phyloP scores from a whole-genome alignment of 805 yeast genomes.

The Priceomyces castillae region DNA sequence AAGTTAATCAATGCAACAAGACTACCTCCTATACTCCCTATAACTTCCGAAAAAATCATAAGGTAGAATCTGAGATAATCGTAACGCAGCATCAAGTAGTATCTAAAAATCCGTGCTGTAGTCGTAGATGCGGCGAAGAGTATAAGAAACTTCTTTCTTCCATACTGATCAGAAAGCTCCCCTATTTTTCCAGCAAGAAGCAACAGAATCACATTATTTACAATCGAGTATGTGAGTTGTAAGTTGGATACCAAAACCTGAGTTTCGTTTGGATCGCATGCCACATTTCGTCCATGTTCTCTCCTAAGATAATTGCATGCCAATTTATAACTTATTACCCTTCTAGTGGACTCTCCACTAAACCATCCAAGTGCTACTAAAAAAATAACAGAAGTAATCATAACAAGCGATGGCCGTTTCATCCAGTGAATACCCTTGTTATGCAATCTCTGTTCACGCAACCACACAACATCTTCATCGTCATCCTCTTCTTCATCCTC shows the following conservation, averaged over 20 bases:
- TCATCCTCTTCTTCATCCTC: conserved; percentile 30
- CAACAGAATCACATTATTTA: conserved; percentile 45
- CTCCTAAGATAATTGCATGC: conserved; percentile 23
- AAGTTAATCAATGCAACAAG: conserved; percentile 52
- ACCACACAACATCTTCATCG: conserved; percentile 47
- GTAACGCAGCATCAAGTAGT: conserved; percentile 23
- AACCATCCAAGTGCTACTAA: conserved; percentile 41
- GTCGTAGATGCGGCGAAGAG: conserved; percentile 16
- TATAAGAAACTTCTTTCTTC: conserved; percentile 31
- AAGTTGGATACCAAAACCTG: conserved; percentile 47
- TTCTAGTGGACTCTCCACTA: conserved; percentile 41
- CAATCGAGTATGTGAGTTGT: conserved; percentile 42
- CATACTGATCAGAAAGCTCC: conserved; percentile 35
- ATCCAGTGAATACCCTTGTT: conserved; percentile 51
- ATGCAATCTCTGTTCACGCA: conserved; percentile 45
- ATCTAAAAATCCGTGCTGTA: conserved; percentile 22
- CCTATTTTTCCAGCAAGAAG: conserved; percentile 55
- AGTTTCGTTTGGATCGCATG: conserved; percentile 31
- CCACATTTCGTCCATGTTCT: conserved; percentile 1
- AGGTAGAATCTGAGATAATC: conserved; percentile 28
- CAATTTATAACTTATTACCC: conserved; percentile 29
- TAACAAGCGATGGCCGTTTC: conserved; percentile 53
- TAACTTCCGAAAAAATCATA: conserved; percentile 42
- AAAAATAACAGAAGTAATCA: conserved; percentile 44
- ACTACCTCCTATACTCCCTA: conserved; percentile 64